A percentile compares a stretch with the other conserved stretches of the same genome.
Evolutionary conservation across 495 filamentous ascomycete genomes (phyloP).

Genomic region (Tuber melanosporum): DNA sequence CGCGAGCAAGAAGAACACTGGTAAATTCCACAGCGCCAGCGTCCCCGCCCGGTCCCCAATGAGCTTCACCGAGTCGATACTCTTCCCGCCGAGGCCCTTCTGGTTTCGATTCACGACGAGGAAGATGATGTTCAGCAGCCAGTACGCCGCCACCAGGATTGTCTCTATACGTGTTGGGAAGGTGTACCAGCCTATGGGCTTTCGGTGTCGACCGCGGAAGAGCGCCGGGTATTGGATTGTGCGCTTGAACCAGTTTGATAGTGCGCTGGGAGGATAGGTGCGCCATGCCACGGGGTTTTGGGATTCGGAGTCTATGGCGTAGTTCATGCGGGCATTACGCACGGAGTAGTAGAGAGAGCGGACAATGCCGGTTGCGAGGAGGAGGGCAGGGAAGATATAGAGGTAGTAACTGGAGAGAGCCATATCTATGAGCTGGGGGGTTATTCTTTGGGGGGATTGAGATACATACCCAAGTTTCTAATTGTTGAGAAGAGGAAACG

Average conservation of each 20-base stretch:
- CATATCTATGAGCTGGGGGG: neutral
- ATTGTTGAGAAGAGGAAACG: neutral
- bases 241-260: constrained; percentile 24
- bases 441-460: neutral
- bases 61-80: constrained; percentile 39
- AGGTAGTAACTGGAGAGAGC: constrained; percentile 20
- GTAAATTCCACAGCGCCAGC: constrained; percentile 50
- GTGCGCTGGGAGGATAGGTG: constrained; percentile 23
- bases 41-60: constrained; percentile 52
- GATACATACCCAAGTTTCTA: neutral
- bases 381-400: constrained; percentile 32
- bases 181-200: constrained; percentile 39
- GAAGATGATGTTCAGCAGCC: constrained; percentile 38
- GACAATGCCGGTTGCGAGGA: constrained; percentile 16
- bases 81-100: neutral
- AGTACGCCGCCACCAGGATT: constrained; percentile 30
- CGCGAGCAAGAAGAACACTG: constrained; percentile 50
- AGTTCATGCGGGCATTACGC: constrained; percentile 15
- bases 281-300: constrained; percentile 9
- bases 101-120: constrained; percentile 17
- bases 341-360: constrained; percentile 25
- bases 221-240: constrained; percentile 34
- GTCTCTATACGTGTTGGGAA: constrained; percentile 38
- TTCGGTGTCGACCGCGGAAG: constrained; percentile 34
- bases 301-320: constrained; percentile 23